Percentiles rank a stretch among this genome's conserved stretches.
phyloP scores from a whole-genome alignment of 106 monocot genomes.

The Dendrobium chrysotoxum region DNA sequence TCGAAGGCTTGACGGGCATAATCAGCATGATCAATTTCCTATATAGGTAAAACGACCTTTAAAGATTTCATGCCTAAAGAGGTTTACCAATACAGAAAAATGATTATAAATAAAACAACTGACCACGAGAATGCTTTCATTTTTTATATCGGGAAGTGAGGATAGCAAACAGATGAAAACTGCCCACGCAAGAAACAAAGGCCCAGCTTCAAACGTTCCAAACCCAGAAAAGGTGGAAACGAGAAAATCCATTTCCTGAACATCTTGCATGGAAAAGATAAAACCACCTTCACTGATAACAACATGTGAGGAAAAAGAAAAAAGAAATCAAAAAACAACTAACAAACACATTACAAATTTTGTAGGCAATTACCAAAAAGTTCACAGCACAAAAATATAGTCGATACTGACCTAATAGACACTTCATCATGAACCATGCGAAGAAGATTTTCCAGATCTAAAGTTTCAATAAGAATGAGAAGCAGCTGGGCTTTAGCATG shows the following conservation, averaged over 20 bases:
- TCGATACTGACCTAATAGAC: slow-evolving; percentile 51
- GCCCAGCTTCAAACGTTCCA: slow-evolving; percentile 49
- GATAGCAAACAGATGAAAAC: slow-evolving; percentile 64
- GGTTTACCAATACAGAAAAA: background rate
- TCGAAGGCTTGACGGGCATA: slow-evolving; percentile 75
- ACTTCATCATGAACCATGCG: slow-evolving; percentile 73
- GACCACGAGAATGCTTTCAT: slow-evolving; percentile 35
- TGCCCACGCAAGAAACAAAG: slow-evolving; percentile 88
- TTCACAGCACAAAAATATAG: slow-evolving; percentile 2
- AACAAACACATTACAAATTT: background rate
- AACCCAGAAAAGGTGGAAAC: slow-evolving; percentile 54
- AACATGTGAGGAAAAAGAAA: background rate
- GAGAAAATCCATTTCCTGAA: slow-evolving; percentile 76
- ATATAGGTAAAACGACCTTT: slow-evolving; percentile 4
- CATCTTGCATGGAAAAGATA: slow-evolving; percentile 52
- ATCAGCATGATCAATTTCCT: slow-evolving; percentile 81
- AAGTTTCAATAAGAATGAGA: slow-evolving; percentile 82
- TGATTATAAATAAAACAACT: background rate
- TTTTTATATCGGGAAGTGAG: slow-evolving; percentile 56
- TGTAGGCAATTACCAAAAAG: background rate
- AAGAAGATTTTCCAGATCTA: slow-evolving; percentile 86
- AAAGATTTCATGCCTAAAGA: background rate
- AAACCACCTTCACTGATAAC: slow-evolving; percentile 38
- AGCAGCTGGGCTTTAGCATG: slow-evolving; percentile 66
- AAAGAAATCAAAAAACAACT: background rate